phyloP scores from a whole-genome alignment of 2,329 filamentous ascomycete species.

The Cladosporium velox region DNA sequence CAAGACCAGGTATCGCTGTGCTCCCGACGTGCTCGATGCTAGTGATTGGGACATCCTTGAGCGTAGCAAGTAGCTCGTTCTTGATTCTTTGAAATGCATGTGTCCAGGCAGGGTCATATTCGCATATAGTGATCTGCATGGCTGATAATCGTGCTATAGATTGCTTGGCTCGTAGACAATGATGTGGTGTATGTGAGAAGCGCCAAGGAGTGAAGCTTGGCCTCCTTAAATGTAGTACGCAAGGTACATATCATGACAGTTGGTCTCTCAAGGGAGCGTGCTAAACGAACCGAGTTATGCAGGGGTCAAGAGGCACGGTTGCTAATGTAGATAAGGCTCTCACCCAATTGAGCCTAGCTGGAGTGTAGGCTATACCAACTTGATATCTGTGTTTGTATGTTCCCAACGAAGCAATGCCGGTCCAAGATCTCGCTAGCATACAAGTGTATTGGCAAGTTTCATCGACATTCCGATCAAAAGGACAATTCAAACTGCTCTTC shows the following conservation, averaged over 20 bases:
- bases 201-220: not conserved
- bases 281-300: too few species aligned
- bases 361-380: not conserved
- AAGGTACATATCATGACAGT: not conserved
- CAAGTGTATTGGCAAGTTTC: not conserved
- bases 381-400: too few species aligned
- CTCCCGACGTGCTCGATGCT: slow-evolving; percentile 10
- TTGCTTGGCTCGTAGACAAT: not conserved
- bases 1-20: slow-evolving; percentile 1
- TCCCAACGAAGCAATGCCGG: too few species aligned
- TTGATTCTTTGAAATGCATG: not conserved
- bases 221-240: not conserved
- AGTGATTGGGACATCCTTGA: not conserved
- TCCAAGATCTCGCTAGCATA: not conserved
- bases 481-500: slow-evolving; percentile 33
- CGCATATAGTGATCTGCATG: not conserved
- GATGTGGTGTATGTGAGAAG: not conserved
- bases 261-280: not conserved
- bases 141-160: not conserved
- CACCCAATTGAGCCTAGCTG: not conserved
- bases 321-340: too few species aligned
- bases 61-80: not conserved
- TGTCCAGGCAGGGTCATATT: slow-evolving; percentile 3
- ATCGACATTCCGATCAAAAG: slow-evolving; percentile 20
- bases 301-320: too few species aligned